Base-by-base conservation (phyloP, 129 eudicot genomes). In the Lonicera japonica region DNA sequence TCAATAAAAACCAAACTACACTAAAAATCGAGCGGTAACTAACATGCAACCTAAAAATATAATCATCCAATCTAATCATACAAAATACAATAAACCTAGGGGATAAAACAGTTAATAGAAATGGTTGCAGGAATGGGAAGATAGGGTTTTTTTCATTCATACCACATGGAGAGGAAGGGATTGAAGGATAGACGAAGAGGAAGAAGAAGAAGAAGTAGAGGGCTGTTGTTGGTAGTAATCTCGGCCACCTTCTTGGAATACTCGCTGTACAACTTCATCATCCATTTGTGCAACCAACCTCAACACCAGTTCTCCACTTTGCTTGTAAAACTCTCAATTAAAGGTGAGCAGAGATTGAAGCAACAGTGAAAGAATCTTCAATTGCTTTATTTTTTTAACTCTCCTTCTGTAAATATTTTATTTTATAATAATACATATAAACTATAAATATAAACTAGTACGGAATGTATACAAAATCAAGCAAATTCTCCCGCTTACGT, bases 141-240 rank as follows among this genome's bases (percentile, higher is more conserved):
- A 2, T 29, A 17, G 15, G 52, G 46, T 16, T 20, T 34, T 7
- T 52, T 52, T 25, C 24, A 48, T 40, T 21, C 77, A 61, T 72
- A 94, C 99, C 96, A 82, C 99, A 40, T 94, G 96, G 45, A 88
- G 89, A 69, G 99, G 96, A 22, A 94, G 96, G 18, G 96, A 94
- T 70, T 94, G 99, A 50, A 94, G 96, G 48, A 94, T 94, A 13
- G 99, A 94, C 6, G 98, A 78, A 5, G 99, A 94, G 9, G 98
- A 78, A 5, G 97, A 82, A 23, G 98, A 84, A 3, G 96, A 76
- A 5, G 95, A 88, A 48, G 97, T 80, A 54, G 99, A 82, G 14
- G 99, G 86, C 60, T 85, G 77, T 64, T 87, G 91, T 39, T 84
- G 95, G 52, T 78, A 84, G 66, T 75, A 94, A 80, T 94, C 99